Evolutionary conservation across 2,329 filamentous ascomycete species (phyloP).

Genomic region (Aspergillus neotritici): DNA sequence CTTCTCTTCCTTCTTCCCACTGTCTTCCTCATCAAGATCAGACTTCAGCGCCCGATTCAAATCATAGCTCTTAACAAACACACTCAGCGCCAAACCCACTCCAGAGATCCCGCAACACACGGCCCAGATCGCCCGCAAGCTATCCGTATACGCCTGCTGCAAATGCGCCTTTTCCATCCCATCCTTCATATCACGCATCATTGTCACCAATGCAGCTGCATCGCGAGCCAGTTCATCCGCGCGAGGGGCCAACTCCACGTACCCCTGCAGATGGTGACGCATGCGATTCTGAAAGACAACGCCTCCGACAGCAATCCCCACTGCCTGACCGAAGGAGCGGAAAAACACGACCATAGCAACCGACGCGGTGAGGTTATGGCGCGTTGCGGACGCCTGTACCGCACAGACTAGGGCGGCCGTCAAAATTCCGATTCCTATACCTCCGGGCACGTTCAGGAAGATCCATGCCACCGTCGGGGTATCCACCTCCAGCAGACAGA

Average conservation of each 20-base stretch:
- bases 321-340: slow-evolving; percentile 56
- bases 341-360: slow-evolving; percentile 61
- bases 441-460: slow-evolving; percentile 52
- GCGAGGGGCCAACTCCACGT: slow-evolving; percentile 41
- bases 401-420: slow-evolving; percentile 57
- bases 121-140: slow-evolving; percentile 49
- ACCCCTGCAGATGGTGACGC: slow-evolving; percentile 44
- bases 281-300: slow-evolving; percentile 64
- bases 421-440: slow-evolving; percentile 57
- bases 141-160: slow-evolving; percentile 48
- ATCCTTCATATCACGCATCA: slow-evolving; percentile 50
- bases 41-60: slow-evolving; percentile 19
- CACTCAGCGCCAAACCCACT: slow-evolving; percentile 45
- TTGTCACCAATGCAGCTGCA: slow-evolving; percentile 51
- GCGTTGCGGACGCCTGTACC: slow-evolving; percentile 54
- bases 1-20: too few species aligned
- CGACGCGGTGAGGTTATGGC: slow-evolving; percentile 53
- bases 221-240: slow-evolving; percentile 48
- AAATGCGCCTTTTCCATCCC: slow-evolving; percentile 35
- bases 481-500: slow-evolving; percentile 21
- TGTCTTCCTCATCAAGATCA: too few species aligned
- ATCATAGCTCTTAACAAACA: slow-evolving; percentile 46
- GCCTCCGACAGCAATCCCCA: slow-evolving; percentile 60
- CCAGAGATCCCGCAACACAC: slow-evolving; percentile 48
- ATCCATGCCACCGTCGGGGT: slow-evolving; percentile 52